Evolutionary conservation across 2,329 filamentous ascomycete species (phyloP).

Genomic region (Gnomoniopsis sp.): DNA sequence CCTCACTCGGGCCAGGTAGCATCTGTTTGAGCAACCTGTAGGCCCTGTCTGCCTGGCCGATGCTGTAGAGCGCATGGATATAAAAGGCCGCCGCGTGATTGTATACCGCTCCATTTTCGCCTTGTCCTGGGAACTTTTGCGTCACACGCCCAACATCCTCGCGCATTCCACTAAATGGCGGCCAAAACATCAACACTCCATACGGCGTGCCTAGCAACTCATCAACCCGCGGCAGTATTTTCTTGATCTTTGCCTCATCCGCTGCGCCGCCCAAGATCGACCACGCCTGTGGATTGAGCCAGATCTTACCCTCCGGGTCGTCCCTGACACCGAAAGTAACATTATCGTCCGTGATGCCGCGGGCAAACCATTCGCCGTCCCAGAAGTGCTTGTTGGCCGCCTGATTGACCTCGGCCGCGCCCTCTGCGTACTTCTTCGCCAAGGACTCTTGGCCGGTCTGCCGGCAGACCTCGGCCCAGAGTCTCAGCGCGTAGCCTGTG

Average conservation of each 20-base stretch:
- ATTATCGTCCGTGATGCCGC: constrained; percentile 55
- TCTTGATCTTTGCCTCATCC: constrained; percentile 34
- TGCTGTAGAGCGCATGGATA: constrained; percentile 49
- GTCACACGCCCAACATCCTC: constrained; percentile 57
- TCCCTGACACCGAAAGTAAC: constrained; percentile 48
- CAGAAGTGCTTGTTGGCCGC: constrained; percentile 51
- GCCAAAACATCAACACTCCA: constrained; percentile 53
- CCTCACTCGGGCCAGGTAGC: constrained; percentile 49
- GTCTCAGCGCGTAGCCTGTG: constrained; percentile 47
- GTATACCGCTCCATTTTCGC: constrained; percentile 57
- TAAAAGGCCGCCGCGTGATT: constrained; percentile 57
- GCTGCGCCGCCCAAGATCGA: constrained; percentile 53
- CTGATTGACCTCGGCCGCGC: constrained; percentile 44
- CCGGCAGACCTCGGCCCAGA: constrained; percentile 52
- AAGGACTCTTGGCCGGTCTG: constrained; percentile 36
- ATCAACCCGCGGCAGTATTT: constrained; percentile 47
- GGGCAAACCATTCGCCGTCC: constrained; percentile 55
- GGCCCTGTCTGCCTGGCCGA: constrained; percentile 47
- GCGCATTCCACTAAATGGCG: constrained; percentile 51
- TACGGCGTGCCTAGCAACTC: constrained; percentile 50
- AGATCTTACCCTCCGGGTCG: constrained; percentile 53
- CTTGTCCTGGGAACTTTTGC: constrained; percentile 54
- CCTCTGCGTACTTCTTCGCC: constrained; percentile 41
- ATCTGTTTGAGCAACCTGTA: constrained; percentile 49
- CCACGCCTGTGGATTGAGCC: constrained; percentile 56